Conservation (phyloP, 2,329 filamentous ascomycete species). For the Xylariaceae sp. region DNA sequence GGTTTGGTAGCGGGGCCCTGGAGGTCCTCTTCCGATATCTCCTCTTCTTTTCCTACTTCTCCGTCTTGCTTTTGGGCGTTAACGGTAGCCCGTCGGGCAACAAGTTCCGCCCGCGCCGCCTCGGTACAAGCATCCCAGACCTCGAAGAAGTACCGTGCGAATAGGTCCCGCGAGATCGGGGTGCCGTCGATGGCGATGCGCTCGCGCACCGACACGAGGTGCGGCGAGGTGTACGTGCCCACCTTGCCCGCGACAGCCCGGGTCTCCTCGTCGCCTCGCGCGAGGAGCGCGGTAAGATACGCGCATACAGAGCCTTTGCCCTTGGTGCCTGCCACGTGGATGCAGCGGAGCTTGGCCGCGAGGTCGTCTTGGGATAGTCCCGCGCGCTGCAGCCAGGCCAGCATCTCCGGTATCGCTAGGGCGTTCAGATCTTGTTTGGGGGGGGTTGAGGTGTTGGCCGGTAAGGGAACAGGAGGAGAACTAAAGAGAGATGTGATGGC, state of each 20-base stretch:
- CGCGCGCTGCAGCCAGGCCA: constrained; percentile 75
- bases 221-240: constrained; percentile 85
- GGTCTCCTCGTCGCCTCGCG: constrained; percentile 21
- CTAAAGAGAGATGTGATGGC: constrained; percentile 63
- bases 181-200: constrained; percentile 80
- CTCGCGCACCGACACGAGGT: constrained; percentile 83
- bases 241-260: constrained; percentile 50
- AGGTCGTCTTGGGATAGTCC: constrained; percentile 68
- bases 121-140: constrained; percentile 72
- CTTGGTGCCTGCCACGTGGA: constrained; percentile 93
- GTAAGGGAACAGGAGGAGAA: constrained; percentile 50
- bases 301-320: constrained; percentile 91
- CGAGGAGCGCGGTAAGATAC: constrained; percentile 70
- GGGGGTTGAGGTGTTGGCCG: constrained; percentile 56
- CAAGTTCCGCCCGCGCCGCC: constrained; percentile 42
- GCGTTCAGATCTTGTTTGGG: constrained; percentile 65
- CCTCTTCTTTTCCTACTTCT: constrained; percentile 40
- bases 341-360: constrained; percentile 46
- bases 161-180: constrained; percentile 71
- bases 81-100: not conserved
- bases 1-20: constrained; percentile 73
- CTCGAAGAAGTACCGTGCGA: constrained; percentile 82
- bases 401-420: constrained; percentile 80
- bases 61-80: constrained; percentile 38
- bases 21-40: constrained; percentile 50